Conservation (phyloP, 164 flowering plant genomes). For the Litsea cubeba region DNA sequence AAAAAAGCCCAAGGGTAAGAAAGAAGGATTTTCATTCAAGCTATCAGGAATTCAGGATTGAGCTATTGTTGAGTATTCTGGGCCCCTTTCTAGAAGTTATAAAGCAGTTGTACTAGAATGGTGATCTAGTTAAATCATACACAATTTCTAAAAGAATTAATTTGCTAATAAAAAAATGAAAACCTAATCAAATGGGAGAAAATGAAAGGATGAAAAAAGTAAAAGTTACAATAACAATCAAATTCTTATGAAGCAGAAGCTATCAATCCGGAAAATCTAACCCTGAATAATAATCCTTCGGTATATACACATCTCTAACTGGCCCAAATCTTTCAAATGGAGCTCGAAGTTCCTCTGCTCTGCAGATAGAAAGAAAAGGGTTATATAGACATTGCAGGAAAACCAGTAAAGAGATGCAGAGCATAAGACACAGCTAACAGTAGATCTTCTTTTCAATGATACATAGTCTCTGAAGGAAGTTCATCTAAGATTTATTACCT, state of each 20-base stretch:
- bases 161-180: background rate
- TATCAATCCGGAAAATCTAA: conserved; percentile 23
- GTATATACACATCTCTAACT: conserved; percentile 79
- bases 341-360: conserved; percentile 72
- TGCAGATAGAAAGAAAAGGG: conserved; percentile 21
- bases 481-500: conserved; percentile 31
- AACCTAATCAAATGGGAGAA: background rate
- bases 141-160: background rate
- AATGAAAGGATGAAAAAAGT: background rate
- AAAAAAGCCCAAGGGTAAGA: background rate
- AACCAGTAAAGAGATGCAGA: conserved; percentile 1
- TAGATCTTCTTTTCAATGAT: background rate
- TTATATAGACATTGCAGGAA: background rate
- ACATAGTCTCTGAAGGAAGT: background rate
- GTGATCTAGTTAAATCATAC: background rate
- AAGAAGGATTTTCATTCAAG: background rate
- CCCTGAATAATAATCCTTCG: conserved; percentile 84
- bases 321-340: conserved; percentile 82
- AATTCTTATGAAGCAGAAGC: background rate
- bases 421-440: background rate
- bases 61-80: background rate
- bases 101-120: background rate
- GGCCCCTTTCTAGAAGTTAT: background rate
- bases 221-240: background rate
- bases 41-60: background rate